Evolutionary conservation across 106 monocot species (phyloP).

Genomic region (Agapanthus africanus): DNA sequence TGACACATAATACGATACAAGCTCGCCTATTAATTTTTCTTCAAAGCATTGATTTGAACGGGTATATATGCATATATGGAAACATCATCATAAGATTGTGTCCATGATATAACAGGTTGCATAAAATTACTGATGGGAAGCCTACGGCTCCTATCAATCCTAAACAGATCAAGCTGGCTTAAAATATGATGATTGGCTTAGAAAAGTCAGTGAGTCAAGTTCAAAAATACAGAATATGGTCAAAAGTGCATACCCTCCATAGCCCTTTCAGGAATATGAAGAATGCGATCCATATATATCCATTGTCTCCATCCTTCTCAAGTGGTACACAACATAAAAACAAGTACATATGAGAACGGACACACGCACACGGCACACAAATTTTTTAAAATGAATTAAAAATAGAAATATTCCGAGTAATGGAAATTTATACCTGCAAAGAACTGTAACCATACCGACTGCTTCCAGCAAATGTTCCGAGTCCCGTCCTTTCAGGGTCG

Average conservation of each 20-base stretch:
- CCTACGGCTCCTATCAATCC: not conserved
- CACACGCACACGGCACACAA: too few species aligned
- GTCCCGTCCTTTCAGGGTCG: slow-evolving; percentile 39
- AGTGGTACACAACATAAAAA: too few species aligned
- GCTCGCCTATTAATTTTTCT: not conserved
- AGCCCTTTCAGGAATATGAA: slow-evolving; percentile 52
- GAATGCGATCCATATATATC: slow-evolving; percentile 48
- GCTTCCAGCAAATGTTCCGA: slow-evolving; percentile 34
- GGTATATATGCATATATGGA: not conserved
- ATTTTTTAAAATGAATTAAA: too few species aligned
- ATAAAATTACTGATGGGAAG: not conserved
- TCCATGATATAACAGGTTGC: not conserved
- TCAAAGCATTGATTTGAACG: not conserved
- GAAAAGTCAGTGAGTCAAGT: too few species aligned
- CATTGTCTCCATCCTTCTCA: slow-evolving; percentile 46
- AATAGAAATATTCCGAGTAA: too few species aligned
- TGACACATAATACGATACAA: not conserved
- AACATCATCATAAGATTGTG: not conserved
- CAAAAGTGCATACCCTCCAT: slow-evolving; percentile 44
- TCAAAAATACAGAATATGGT: too few species aligned
- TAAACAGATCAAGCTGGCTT: not conserved
- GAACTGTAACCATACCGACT: slow-evolving; percentile 55
- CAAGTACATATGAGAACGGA: not conserved
- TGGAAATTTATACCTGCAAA: slow-evolving; percentile 43
- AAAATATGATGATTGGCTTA: not conserved